A percentile compares a stretch with the other conserved stretches of the same genome.
Conservation (phyloP, 352 stramenopile species). For the Phytopythium oedochilum region DNA sequence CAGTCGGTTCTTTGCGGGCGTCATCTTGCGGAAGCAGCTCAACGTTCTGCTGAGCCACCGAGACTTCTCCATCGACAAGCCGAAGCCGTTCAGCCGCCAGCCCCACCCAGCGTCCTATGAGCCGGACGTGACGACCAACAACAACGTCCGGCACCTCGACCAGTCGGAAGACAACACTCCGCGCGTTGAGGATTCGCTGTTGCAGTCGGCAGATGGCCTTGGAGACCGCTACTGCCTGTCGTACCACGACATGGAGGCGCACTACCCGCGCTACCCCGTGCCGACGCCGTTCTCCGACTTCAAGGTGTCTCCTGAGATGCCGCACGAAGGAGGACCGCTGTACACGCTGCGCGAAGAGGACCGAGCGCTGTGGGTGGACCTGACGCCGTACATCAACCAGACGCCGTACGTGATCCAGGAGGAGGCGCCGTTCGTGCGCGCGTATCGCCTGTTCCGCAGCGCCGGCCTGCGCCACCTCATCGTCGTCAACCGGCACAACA, state of each 20-base stretch:
- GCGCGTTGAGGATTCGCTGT: slow-evolving; percentile 38
- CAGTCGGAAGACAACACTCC: slow-evolving; percentile 27
- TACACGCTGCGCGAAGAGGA: slow-evolving; percentile 80
- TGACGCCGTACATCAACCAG: slow-evolving; percentile 97
- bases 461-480: slow-evolving; percentile 94
- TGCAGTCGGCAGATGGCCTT: slow-evolving; percentile 17
- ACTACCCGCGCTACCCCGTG: slow-evolving; percentile 81
- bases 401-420: slow-evolving; percentile 96
- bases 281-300: slow-evolving; percentile 31
- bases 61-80: slow-evolving; percentile 61
- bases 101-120: slow-evolving; percentile 46
- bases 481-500: slow-evolving; percentile 91
- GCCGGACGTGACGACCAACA: slow-evolving; percentile 21
- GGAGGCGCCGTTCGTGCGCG: slow-evolving; percentile 92
- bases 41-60: slow-evolving; percentile 69
- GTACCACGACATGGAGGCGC: slow-evolving; percentile 76
- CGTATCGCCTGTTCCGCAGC: slow-evolving; percentile 96
- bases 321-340: slow-evolving; percentile 27
- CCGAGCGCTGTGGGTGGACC: slow-evolving; percentile 90
- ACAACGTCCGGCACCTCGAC: slow-evolving; percentile 11
- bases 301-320: slow-evolving; percentile 13
- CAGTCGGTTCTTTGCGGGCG: slow-evolving; percentile 75
- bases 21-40: slow-evolving; percentile 80
- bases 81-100: slow-evolving; percentile 69
- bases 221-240: slow-evolving; percentile 56